Conservation (phyloP, 164 flowering plant species). For the Tinospora cordifolia region DNA sequence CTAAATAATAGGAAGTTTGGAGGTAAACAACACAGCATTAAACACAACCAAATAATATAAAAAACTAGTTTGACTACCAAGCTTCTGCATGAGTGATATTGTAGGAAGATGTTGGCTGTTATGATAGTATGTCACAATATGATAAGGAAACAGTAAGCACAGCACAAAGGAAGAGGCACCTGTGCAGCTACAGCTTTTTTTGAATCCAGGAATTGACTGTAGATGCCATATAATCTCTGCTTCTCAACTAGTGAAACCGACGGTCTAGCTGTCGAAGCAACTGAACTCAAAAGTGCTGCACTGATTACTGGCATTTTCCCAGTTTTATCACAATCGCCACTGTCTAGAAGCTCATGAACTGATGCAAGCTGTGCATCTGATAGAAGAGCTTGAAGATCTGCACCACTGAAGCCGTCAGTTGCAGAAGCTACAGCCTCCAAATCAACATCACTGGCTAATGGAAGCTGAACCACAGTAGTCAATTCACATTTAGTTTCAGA, state of each 20-base stretch:
- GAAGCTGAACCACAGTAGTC: slow-evolving; percentile 50
- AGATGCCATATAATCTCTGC: slow-evolving; percentile 58
- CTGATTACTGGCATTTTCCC: slow-evolving; percentile 55
- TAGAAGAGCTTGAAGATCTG: slow-evolving; percentile 93
- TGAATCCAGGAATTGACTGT: slow-evolving; percentile 73
- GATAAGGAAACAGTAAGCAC: background rate
- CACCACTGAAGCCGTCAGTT: slow-evolving; percentile 98
- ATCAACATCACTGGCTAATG: slow-evolving; percentile 61
- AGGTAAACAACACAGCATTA: background rate
- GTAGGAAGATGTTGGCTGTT: background rate
- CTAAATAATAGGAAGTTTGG: background rate
- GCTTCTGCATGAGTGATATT: background rate
- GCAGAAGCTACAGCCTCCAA: slow-evolving; percentile 56
- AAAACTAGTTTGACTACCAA: background rate
- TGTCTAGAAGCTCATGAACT: slow-evolving; percentile 61
- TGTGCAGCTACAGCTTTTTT: slow-evolving; percentile 64
- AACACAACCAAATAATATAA: no score
- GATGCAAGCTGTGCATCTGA: slow-evolving; percentile 92
- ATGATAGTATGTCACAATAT: background rate
- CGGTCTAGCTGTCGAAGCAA: slow-evolving; percentile 67
- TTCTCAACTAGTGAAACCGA: slow-evolving; percentile 88
- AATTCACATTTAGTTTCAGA: background rate
- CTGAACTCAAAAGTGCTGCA: slow-evolving; percentile 46
- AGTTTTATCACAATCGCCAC: slow-evolving; percentile 21
- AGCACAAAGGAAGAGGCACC: slow-evolving; percentile 29